Percentiles rank a stretch among this genome's conserved stretches.
These are phyloP conservation scores for Leonotis leonurus DNA, from an alignment of 257 asterid genomes.

Conservation along the genomic window DNA sequence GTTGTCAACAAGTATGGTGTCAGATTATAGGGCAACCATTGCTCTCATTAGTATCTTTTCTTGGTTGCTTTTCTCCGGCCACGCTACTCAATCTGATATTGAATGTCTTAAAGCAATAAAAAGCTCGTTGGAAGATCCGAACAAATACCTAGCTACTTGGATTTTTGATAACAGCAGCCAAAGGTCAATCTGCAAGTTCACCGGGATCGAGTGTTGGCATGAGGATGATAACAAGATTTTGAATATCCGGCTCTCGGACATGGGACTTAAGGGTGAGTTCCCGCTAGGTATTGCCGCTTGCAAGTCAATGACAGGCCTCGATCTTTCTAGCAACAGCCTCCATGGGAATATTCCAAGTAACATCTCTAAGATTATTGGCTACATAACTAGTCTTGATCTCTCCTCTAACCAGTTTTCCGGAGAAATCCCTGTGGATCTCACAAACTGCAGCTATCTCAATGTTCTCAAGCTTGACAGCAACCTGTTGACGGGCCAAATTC, in stretches of 20 bases:
- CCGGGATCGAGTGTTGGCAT: slow-evolving; percentile 81
- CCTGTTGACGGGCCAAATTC: slow-evolving; percentile 42
- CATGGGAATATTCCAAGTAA: slow-evolving; percentile 47
- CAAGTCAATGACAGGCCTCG: slow-evolving; percentile 61
- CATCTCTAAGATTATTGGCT: slow-evolving; percentile 35
- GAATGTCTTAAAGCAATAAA: slow-evolving; percentile 53
- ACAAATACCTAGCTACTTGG: slow-evolving; percentile 47
- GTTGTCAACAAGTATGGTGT: slow-evolving; percentile 24
- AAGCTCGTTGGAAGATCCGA: slow-evolving; percentile 50
- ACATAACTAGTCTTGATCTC: slow-evolving; percentile 50
- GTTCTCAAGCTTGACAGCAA: slow-evolving; percentile 49
- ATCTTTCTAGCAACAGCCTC: slow-evolving; percentile 60
- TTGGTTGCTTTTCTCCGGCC: slow-evolving; percentile 35
- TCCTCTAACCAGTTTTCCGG: slow-evolving; percentile 70
- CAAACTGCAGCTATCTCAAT: slow-evolving; percentile 53
- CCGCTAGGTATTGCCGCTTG: slow-evolving; percentile 55
- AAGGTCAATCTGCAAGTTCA: slow-evolving; percentile 60
- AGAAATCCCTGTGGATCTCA: slow-evolving; percentile 46
- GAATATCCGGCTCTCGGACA: slow-evolving; percentile 44
- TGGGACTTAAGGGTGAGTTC: slow-evolving; percentile 76
- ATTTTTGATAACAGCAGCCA: slow-evolving; percentile 42
- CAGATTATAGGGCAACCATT: slow-evolving; percentile 16
- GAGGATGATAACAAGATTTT: slow-evolving; percentile 55
- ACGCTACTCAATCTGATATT: slow-evolving; percentile 42
- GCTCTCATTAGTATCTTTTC: slow-evolving; percentile 24